Evolutionary conservation across 805 yeast species (phyloP).

Genomic region (Jamesozyma piceae): DNA sequence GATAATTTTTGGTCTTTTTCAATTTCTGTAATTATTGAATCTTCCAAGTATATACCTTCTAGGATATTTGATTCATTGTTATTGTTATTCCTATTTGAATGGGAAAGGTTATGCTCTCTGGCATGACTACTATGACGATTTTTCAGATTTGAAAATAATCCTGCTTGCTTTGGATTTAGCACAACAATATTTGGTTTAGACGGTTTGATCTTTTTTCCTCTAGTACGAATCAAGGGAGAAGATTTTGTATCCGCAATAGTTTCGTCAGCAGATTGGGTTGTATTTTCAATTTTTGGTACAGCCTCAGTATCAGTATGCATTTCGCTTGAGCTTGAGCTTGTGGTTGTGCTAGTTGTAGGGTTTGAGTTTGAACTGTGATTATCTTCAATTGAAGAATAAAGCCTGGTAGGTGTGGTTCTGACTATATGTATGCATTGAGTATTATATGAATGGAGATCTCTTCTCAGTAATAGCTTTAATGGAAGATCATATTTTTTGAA

Average conservation of each 20-base stretch:
- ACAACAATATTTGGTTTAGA: slow-evolving; percentile 22
- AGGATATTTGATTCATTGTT: slow-evolving; percentile 14
- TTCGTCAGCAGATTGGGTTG: background rate
- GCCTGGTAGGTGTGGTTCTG: background rate
- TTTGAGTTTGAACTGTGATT: background rate
- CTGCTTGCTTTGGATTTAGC: slow-evolving; percentile 22
- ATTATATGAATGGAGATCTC: background rate
- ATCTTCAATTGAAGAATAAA: background rate
- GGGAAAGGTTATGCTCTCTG: background rate
- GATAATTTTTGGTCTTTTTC: background rate
- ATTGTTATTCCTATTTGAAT: background rate
- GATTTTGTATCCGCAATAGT: background rate
- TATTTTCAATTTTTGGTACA: background rate
- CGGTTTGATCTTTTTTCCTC: slow-evolving; percentile 27
- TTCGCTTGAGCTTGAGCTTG: too few relatives aligned
- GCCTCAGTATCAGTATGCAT: background rate
- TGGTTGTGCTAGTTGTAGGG: too few relatives aligned
- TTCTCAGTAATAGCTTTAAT: background rate
- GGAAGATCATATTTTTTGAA: background rate
- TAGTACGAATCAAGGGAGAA: background rate
- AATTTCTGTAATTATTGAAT: background rate
- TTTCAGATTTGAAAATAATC: slow-evolving; percentile 11
- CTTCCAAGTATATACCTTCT: slow-evolving; percentile 20
- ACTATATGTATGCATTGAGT: too few relatives aligned
- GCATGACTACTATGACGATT: background rate